These are phyloP conservation scores for Tieghemostelium lacteum DNA, from an alignment of 78 protist species.

Conservation along the genomic window DNA sequence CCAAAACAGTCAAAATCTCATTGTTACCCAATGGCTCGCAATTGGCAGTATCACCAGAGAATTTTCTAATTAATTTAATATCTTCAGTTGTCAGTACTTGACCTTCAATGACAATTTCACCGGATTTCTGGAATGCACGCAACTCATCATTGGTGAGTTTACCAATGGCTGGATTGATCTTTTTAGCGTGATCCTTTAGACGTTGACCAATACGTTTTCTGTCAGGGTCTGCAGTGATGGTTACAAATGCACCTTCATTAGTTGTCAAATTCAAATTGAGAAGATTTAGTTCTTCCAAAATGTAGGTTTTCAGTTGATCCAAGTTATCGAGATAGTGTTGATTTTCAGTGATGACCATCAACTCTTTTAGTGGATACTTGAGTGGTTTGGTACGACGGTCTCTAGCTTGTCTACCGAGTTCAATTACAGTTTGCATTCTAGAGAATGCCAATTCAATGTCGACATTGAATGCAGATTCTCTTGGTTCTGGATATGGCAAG, in stretches of 20 bases:
- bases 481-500: constrained; percentile 82
- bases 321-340: constrained; percentile 67
- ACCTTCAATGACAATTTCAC: constrained; percentile 34
- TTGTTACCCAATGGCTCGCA: constrained; percentile 75
- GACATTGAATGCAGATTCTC: constrained; percentile 66
- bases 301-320: constrained; percentile 67
- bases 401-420: constrained; percentile 88
- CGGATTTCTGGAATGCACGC: constrained; percentile 72
- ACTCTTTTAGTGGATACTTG: constrained; percentile 80
- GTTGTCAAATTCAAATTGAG: constrained; percentile 28
- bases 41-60: constrained; percentile 18
- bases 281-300: constrained; percentile 83
- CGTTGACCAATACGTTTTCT: constrained; percentile 76
- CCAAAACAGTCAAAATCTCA: constrained; percentile 84
- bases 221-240: constrained; percentile 73
- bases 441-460: constrained; percentile 81
- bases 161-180: constrained; percentile 27
- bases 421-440: constrained; percentile 93
- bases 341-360: constrained; percentile 65
- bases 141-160: constrained; percentile 62
- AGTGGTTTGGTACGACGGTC: constrained; percentile 88
- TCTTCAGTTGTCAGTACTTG: constrained; percentile 69
- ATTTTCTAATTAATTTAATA: constrained; percentile 56
- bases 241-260: constrained; percentile 72
- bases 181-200: constrained; percentile 34